Evolutionary conservation across 768 basidiomycete species (phyloP).

Genomic region (Pleurotus sapidus): DNA sequence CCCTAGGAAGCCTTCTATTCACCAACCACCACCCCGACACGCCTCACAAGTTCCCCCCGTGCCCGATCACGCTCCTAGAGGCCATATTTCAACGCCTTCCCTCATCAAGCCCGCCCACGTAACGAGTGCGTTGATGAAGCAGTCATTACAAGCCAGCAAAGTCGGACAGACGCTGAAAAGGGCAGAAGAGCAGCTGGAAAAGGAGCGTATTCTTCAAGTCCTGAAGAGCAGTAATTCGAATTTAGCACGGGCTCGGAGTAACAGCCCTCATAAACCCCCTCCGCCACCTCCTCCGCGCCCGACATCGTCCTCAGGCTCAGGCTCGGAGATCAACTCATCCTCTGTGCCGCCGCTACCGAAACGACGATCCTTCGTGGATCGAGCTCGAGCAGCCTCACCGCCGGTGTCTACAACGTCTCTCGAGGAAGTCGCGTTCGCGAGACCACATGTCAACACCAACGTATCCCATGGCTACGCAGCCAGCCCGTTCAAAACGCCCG

Average conservation of each 20-base stretch:
- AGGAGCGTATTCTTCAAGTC: conserved; percentile 68
- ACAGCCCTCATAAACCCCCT: conserved; percentile 22
- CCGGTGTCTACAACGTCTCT: conserved; percentile 41
- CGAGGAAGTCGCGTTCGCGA: conserved; percentile 44
- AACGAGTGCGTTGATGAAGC: conserved; percentile 66
- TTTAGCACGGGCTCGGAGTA: conserved; percentile 26
- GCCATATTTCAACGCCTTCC: conserved; percentile 27
- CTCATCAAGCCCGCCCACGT: conserved; percentile 42
- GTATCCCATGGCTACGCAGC: not conserved
- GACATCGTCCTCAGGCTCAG: conserved; percentile 8
- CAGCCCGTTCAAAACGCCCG: conserved; percentile 16
- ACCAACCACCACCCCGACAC: conserved; percentile 37
- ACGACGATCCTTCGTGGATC: not conserved
- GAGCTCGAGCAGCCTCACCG: conserved; percentile 26
- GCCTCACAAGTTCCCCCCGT: conserved; percentile 17
- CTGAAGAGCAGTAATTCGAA: conserved; percentile 56
- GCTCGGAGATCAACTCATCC: not conserved
- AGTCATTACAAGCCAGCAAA: conserved; percentile 72
- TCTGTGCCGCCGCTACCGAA: conserved; percentile 12
- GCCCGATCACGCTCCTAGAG: conserved; percentile 11
- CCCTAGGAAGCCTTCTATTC: conserved; percentile 40
- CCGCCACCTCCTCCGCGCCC: not conserved
- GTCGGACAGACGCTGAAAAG: conserved; percentile 68
- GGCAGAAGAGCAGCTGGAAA: conserved; percentile 64
- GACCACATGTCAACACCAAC: conserved; percentile 5